Evolutionary conservation across 305 asterid species (phyloP), one percentile per base, ranked within the genome.

Genomic region (Ilex paraguariensis): DNA sequence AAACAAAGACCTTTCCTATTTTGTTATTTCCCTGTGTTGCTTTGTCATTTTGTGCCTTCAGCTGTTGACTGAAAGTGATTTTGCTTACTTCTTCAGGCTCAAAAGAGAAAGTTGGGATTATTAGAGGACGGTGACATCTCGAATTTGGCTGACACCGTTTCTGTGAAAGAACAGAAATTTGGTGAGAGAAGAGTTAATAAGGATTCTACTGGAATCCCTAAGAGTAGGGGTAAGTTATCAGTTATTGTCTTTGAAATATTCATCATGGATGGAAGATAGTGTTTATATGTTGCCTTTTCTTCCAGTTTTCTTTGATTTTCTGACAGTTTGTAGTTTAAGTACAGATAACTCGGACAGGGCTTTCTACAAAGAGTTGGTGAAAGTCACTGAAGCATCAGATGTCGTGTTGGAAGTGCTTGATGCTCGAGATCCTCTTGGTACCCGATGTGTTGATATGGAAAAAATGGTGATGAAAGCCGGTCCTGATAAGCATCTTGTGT

Each of bases 361-460:
- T 13, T 90, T 93, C 67, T 87, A 90, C 83, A 93, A 87, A 81
- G 99, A 93, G 76, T 74, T 93, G 73, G 95, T 76, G 67, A 90
- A 87, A 75, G 97, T 93, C 6, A 77, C 90, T 13, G 96, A 93
- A 32, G 95, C 92, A 59, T 90, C 99, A 54, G 97, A 93, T 81
- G 97, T 93, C 57, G 87, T 93, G 65, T 60, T 93, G 75, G 97
- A 93, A 77, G 97, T 93, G 69, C 95, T 93, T 75, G 99, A 93
- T 81, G 97, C 99, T 64, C 86, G 97, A 55, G 99, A 90, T 70
- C 99, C 99, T n/a, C 72, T 93, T 39, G 97, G 97, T 57, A 90
- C 95, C 9, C 97, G 97, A 17, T 93, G 92, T 59, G 72, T 65
- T 32, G 97, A 93, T 77, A 93, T 87, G 98, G 97, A 93, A 79